Evolutionary conservation across 2,329 filamentous ascomycete genomes (phyloP).

Genomic region (Alternaria dauci): DNA sequence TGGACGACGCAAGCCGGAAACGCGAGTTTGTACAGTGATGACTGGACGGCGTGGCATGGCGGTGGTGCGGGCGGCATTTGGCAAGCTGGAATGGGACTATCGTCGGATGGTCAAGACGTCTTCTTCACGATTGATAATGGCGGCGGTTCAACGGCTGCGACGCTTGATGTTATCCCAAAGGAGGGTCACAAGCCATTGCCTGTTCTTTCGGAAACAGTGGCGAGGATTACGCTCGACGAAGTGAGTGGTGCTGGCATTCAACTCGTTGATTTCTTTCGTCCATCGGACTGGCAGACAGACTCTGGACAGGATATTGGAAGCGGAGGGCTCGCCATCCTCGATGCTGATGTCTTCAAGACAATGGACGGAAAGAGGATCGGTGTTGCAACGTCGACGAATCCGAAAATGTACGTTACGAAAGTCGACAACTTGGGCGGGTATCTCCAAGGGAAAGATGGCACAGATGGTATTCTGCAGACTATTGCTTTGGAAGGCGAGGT

Average conservation of each 20-base stretch:
- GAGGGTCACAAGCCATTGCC: constrained; percentile 14
- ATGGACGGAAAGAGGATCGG: constrained; percentile 32
- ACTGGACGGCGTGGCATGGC: constrained; percentile 30
- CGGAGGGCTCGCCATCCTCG: constrained; percentile 27
- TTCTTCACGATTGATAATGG: constrained; percentile 30
- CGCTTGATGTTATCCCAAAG: constrained; percentile 6
- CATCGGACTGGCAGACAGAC: constrained; percentile 18
- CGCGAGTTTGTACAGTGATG: constrained; percentile 17
- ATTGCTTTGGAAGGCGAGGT: constrained; percentile 30
- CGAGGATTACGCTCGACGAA: constrained; percentile 17
- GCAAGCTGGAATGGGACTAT: constrained; percentile 28
- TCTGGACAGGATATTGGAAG: constrained; percentile 27
- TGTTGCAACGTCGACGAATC: constrained; percentile 42
- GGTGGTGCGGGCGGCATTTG: constrained; percentile 30
- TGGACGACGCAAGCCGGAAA: constrained; percentile 29
- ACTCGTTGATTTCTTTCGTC: constrained; percentile 28
- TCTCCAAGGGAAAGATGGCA: constrained; percentile 26
- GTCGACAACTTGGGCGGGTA: constrained; percentile 37
- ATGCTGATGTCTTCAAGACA: constrained; percentile 27
- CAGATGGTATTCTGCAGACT: constrained; percentile 34
- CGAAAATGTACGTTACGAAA: constrained; percentile 36
- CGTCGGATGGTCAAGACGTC: constrained; percentile 29
- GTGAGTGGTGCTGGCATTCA: constrained; percentile 17
- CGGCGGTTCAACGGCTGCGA: constrained; percentile 2
- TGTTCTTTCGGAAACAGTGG: constrained; percentile 22